Base-by-base conservation (phyloP, 805 yeast genomes). In the Trichomonascus vanleenenianus region DNA sequence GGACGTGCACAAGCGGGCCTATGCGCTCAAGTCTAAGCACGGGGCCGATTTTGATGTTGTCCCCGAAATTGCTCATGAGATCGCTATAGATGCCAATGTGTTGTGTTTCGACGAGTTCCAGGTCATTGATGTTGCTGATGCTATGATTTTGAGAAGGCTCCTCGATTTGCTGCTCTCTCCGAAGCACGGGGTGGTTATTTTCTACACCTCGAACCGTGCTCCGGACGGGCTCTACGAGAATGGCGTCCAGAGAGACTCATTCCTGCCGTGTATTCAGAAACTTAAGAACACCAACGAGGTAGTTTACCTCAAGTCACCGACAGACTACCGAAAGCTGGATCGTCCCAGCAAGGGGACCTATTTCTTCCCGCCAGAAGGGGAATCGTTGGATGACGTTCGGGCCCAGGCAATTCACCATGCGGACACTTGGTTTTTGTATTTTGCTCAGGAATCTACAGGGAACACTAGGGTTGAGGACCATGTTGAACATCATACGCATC, bases 71-170 rank as follows among this genome's bases (percentile, higher is more conserved):
- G 96, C 97, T 0, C 79, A 81, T 49, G 95, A 86, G 56, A 77
- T 93, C 46, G 85, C 97, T 1, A 74, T 75, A 51, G 70, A 74
- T 42, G 74, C 93, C 3, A 82, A 91, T 1, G 79, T 93, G 1
- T 64, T 93, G 49, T 93, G 98, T 63, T 86, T 93, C 61, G 98
- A 93, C 66, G 98, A 93, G 66, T 91, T 93, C 60, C 97, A 93
- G 65, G 98, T 93, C 37, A 87, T 96, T 0, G 98, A 93, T 63
- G 97, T 93, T 27, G 98, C 97, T 0, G 98, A 93, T 64, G 98
- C 98, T 2, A 93, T 93, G 97, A 72, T 93, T 30, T 71, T 93
- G 37, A 76, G 98, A 51, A 72, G 96, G 42, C 67, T 89, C 34
- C 59, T 86, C 35, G 76, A 78, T 56, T 64, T 78, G 33, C 71